These are phyloP conservation scores for Citrus cavaleriei DNA, from an alignment of 345 rosid genomes.

Conservation along the genomic window DNA sequence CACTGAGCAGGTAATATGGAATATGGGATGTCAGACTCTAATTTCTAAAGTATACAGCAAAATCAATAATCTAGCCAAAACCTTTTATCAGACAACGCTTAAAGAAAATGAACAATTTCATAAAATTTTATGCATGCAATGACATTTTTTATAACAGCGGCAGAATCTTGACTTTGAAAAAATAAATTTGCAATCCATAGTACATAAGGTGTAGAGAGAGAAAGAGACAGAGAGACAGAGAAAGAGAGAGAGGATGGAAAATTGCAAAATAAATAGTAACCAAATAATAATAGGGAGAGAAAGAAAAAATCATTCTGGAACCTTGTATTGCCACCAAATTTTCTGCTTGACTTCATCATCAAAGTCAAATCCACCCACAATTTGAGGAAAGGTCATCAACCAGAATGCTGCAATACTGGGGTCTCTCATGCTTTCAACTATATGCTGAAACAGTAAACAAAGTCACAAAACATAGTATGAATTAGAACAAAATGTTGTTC, in stretches of 20 bases:
- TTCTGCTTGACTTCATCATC: constrained; percentile 87
- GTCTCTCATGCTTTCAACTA: constrained; percentile 91
- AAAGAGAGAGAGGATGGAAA: neutral
- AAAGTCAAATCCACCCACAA: constrained; percentile 74
- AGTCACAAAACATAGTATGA: neutral
- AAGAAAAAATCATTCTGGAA: constrained; percentile 14
- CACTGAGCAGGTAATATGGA: neutral
- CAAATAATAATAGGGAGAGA: neutral
- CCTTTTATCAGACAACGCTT: neutral
- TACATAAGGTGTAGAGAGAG: neutral
- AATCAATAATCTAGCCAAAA: neutral
- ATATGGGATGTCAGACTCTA: neutral
- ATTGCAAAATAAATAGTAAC: neutral
- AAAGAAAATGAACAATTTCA: neutral
- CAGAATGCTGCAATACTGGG: constrained; percentile 97
- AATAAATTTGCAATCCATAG: neutral
- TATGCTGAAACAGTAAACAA: constrained; percentile 60
- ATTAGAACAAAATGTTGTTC: neutral
- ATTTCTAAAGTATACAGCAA: neutral
- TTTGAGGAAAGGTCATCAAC: constrained; percentile 83
- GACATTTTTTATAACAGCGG: neutral
- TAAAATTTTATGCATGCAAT: neutral
- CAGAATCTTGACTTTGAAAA: constrained; percentile 1
- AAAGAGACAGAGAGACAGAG: too few species aligned
- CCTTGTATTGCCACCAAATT: constrained; percentile 95